A percentile compares a stretch with the other conserved stretches of the same genome.
Conservation (phyloP, 345 rosid species). For the Dipteronia sinensis region DNA sequence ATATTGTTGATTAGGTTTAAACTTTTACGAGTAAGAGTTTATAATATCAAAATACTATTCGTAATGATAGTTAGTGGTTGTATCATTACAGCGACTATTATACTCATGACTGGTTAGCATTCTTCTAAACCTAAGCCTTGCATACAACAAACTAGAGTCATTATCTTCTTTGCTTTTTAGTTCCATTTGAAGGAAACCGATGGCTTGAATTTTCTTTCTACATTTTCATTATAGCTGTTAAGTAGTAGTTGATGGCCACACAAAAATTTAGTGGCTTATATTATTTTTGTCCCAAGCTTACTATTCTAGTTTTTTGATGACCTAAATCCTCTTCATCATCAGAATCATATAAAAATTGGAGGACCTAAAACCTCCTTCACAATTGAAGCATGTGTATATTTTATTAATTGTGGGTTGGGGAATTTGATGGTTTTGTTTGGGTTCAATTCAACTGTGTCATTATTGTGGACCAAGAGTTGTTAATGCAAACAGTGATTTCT, state of each 20-base stretch:
- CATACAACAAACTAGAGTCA: not conserved
- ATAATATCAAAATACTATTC: too few relatives aligned
- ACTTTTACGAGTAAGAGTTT: too few relatives aligned
- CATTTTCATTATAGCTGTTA: not conserved
- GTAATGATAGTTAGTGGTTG: too few relatives aligned
- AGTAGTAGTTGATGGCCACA: not conserved
- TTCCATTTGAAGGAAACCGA: not conserved
- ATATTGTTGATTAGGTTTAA: too few relatives aligned
- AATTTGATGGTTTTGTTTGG: too few relatives aligned
- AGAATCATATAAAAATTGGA: too few relatives aligned
- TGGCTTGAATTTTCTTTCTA: constrained; percentile 4
- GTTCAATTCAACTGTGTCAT: too few relatives aligned
- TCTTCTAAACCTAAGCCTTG: not conserved
- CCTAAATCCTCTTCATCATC: not conserved
- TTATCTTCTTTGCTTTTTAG: not conserved
- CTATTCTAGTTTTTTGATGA: not conserved
- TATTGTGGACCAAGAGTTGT: not conserved
- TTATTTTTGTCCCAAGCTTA: not conserved
- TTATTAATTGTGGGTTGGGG: too few relatives aligned
- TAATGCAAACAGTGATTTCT: too few relatives aligned
- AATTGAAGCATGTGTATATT: too few relatives aligned
- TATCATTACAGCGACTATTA: too few relatives aligned
- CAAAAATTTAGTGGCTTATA: not conserved
- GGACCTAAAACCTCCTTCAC: too few relatives aligned
- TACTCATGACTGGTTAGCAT: not conserved